A percentile compares a stretch with the other conserved stretches of the same genome.
phyloP scores from a whole-genome alignment of 352 stramenopile genomes.

The Pythium phragmiticola region DNA sequence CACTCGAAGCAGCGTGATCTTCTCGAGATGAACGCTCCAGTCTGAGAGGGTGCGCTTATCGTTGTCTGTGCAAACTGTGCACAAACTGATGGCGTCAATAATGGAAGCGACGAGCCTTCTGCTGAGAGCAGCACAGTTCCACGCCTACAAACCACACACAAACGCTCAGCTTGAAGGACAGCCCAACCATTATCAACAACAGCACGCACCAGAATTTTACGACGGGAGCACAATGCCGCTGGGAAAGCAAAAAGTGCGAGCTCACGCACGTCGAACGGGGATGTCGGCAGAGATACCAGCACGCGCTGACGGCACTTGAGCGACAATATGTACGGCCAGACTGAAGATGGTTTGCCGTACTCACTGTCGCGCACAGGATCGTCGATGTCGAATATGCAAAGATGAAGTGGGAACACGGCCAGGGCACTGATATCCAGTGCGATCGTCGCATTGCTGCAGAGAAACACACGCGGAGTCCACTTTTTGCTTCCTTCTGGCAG shows the following conservation, averaged over 20 bases:
- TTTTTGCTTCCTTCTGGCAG: neutral
- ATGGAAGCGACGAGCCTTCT: constrained; percentile 41
- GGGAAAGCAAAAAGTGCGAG: constrained; percentile 72
- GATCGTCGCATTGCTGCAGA: constrained; percentile 3
- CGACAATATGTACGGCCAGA: constrained; percentile 55
- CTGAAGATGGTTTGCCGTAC: neutral
- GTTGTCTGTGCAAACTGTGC: constrained; percentile 27
- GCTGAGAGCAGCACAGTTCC: constrained; percentile 63
- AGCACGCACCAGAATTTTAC: constrained; percentile 65
- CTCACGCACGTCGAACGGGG: constrained; percentile 14
- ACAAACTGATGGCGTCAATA: constrained; percentile 40
- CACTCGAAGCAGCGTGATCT: constrained; percentile 5
- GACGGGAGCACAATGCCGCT: constrained; percentile 62
- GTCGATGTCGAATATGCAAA: constrained; percentile 39
- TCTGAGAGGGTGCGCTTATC: constrained; percentile 6
- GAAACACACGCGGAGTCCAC: constrained; percentile 8
- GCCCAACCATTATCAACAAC: neutral
- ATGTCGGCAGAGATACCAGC: constrained; percentile 41
- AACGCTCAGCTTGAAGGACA: neutral
- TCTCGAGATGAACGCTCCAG: constrained; percentile 12
- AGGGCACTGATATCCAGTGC: constrained; percentile 2
- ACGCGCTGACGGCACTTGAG: constrained; percentile 66
- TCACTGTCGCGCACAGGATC: neutral
- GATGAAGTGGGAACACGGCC: constrained; percentile 10
- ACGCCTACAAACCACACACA: constrained; percentile 25